Evolutionary conservation across 768 basidiomycete species (phyloP), one percentile per base, ranked within the genome.

Genomic region (Lactarius hengduanensis): DNA sequence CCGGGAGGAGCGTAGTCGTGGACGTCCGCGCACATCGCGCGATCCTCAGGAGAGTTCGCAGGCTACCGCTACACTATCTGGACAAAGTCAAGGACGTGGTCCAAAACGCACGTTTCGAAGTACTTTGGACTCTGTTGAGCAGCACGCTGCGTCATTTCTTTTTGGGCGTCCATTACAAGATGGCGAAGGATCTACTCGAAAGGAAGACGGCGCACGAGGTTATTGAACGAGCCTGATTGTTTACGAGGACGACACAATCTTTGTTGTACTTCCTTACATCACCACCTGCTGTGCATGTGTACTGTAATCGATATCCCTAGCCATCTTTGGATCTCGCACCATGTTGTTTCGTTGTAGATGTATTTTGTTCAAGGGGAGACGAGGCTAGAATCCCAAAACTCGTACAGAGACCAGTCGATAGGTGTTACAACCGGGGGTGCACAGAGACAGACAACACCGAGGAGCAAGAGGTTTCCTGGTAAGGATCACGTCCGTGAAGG

Each of bases 81-180:
- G 63, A 38, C 85, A 82, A 66, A 79, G 74, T 47, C 77, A 85
- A 64, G 86, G 85, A 32, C 77, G 87, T 69, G 87, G 83, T 70
- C 86, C 87, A 43, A 89, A 84, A 74, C 80, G 86, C 67, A 86
- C 84, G 69, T 70, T 91, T 59, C 82, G 90, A 58, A 89, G 83
- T 65, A 90, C 89, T 16, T 75, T 91, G 55, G 84, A 81, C 63
- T 86, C 84, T 41, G 89, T 90, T 13, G 89, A 91, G 72, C 85
- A 87, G 62, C 88, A 87, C 72, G 86, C 87, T 5, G 85, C 79
- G 66, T 80, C 85, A 6, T 82, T 90, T 67, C 76, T 89, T 41
- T 89, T 90, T 65, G 87, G 88, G n/a, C 81, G 87, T 34, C 74
- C 76, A 45, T 75, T 78, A 36, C 63, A 69, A 54, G 63, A 65